Conservation (phyloP, 306 rosid species). For the Fragaria ananassa region DNA sequence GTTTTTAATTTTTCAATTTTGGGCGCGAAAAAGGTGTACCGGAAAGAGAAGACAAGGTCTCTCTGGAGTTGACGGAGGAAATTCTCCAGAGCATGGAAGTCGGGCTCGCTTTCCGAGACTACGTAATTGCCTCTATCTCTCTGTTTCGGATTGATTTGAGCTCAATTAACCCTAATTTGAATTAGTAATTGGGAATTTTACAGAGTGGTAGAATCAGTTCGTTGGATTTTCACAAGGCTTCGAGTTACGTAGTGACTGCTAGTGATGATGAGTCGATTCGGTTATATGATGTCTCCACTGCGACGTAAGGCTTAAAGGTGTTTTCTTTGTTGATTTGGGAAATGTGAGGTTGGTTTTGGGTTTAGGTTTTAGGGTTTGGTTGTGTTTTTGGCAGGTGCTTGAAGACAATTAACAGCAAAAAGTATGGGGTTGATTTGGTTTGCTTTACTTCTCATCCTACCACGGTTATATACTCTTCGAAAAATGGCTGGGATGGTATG, state of each 20-base stretch:
- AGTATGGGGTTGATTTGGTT: conserved; percentile 95
- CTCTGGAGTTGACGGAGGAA: conserved; percentile 88
- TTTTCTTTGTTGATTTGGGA: background rate
- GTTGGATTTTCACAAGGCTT: conserved; percentile 81
- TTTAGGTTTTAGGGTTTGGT: background rate
- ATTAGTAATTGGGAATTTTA: background rate
- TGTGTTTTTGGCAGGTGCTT: conserved; percentile 58
- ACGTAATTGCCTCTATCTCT: conserved; percentile 31
- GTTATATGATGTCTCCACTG: conserved; percentile 70
- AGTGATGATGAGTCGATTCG: conserved; percentile 96
- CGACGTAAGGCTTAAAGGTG: conserved; percentile 50
- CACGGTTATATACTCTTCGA: conserved; percentile 92
- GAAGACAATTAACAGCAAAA: conserved; percentile 98
- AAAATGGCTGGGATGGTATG: conserved; percentile 99
- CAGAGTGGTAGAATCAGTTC: conserved; percentile 92
- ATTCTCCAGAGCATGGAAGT: conserved; percentile 98
- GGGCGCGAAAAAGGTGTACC: conserved; percentile 33
- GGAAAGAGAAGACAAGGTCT: conserved; percentile 90
- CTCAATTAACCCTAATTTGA: background rate
- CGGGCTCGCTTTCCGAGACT: conserved; percentile 90
- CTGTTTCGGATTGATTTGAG: background rate
- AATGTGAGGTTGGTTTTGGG: background rate
- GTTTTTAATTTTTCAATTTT: background rate
- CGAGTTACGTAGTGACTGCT: conserved; percentile 86
- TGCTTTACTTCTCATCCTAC: conserved; percentile 95